Evolutionary conservation across 169 alveolate species (phyloP).

Genomic region (Cyclospora cayetanensis): DNA sequence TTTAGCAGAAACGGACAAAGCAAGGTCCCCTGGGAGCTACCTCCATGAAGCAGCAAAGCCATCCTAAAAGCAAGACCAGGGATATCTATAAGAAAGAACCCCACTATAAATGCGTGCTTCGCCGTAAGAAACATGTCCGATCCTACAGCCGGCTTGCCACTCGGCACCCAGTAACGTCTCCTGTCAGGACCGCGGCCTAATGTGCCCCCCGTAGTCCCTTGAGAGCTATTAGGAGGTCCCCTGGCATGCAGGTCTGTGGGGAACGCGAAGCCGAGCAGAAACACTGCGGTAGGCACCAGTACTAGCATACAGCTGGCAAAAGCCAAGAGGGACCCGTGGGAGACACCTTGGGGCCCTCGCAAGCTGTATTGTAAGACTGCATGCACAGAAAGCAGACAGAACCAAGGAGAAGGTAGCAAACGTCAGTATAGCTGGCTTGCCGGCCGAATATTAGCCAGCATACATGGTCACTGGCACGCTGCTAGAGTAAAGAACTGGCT

Average conservation of each 20-base stretch:
- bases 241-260: slow-evolving; percentile 9
- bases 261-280: slow-evolving; percentile 37
- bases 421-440: background rate
- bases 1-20: slow-evolving; percentile 69
- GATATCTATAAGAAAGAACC: slow-evolving; percentile 76
- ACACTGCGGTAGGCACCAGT: slow-evolving; percentile 22
- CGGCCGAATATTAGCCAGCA: background rate
- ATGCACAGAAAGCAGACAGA: background rate
- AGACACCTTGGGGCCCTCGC: slow-evolving; percentile 8
- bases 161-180: background rate
- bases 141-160: background rate
- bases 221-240: background rate
- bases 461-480: background rate
- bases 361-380: background rate
- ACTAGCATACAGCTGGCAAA: slow-evolving; percentile 27
- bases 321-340: background rate
- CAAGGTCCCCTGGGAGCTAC: background rate
- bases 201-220: slow-evolving; percentile 3
- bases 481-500: too few species aligned
- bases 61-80: slow-evolving; percentile 74
- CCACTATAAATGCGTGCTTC: slow-evolving; percentile 78
- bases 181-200: background rate
- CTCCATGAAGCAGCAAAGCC: slow-evolving; percentile 54
- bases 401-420: background rate
- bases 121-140: slow-evolving; percentile 76